phyloP scores from a whole-genome alignment of 106 monocot genomes.

The Ottelia alismoides region DNA sequence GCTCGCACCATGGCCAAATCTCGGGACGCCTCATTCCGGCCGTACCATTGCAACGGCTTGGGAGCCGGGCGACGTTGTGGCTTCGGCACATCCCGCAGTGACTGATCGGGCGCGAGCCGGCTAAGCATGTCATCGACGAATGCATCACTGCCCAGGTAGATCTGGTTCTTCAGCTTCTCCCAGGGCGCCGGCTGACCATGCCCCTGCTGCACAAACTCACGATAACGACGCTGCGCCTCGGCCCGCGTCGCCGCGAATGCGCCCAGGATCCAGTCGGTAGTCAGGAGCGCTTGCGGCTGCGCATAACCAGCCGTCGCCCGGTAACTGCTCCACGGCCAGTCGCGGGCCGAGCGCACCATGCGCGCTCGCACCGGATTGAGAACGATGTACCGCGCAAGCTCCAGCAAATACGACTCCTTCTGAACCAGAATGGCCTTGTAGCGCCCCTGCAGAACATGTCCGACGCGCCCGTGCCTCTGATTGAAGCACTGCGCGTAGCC shows the following conservation, averaged over 20 bases:
- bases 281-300: neutral
- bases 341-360: neutral
- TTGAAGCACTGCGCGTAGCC: neutral
- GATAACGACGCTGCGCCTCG: neutral
- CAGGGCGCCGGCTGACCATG: neutral
- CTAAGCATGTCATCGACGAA: neutral
- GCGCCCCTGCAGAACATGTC: neutral
- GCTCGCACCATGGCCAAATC: neutral
- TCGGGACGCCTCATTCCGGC: no score
- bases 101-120: no score
- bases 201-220: neutral
- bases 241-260: neutral
- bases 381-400: neutral
- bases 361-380: neutral
- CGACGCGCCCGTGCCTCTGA: neutral
- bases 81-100: neutral
- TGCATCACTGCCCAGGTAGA: neutral
- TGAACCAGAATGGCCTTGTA: neutral
- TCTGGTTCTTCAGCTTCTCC: neutral
- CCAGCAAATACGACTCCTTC: neutral
- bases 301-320: neutral
- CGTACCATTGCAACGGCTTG: neutral
- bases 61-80: neutral
- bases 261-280: neutral
- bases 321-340: neutral